phyloP scores from a whole-genome alignment of 345 rosid genomes.

The Salix udensis region DNA sequence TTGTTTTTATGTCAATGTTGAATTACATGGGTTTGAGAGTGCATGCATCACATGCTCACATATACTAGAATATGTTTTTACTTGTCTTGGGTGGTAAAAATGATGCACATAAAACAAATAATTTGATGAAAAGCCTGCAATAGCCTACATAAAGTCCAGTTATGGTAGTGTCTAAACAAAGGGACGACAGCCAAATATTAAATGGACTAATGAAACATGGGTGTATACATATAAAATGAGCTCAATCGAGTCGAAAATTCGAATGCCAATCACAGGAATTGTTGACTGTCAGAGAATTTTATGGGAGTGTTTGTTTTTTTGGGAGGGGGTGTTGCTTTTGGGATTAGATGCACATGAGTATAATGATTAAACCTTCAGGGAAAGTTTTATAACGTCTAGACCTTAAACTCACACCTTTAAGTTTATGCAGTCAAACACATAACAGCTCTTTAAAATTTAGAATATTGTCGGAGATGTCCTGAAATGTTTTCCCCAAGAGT shows the following conservation, averaged over 20 bases:
- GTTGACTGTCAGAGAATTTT: too few relatives aligned
- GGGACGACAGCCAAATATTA: background rate
- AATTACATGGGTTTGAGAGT: background rate
- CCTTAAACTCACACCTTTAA: too few relatives aligned
- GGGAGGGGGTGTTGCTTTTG: background rate
- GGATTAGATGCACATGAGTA: background rate
- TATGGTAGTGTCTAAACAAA: background rate
- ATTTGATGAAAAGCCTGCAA: background rate
- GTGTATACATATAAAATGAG: background rate
- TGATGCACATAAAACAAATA: background rate
- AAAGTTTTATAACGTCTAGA: too few relatives aligned
- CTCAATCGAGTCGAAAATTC: background rate
- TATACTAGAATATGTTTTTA: background rate
- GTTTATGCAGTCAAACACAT: too few relatives aligned
- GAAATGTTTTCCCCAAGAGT: too few relatives aligned
- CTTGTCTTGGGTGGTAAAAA: background rate
- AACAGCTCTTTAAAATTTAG: too few relatives aligned
- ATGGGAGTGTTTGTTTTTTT: too few relatives aligned
- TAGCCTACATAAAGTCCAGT: background rate
- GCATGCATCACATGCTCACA: too few relatives aligned
- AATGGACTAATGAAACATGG: background rate
- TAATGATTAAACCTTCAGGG: background rate
- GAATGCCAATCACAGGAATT: background rate
- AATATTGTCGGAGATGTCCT: too few relatives aligned
- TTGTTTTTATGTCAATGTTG: background rate